Base-by-base conservation (phyloP, 768 basidiomycete genomes). In the Coprinopsis cinerea region DNA sequence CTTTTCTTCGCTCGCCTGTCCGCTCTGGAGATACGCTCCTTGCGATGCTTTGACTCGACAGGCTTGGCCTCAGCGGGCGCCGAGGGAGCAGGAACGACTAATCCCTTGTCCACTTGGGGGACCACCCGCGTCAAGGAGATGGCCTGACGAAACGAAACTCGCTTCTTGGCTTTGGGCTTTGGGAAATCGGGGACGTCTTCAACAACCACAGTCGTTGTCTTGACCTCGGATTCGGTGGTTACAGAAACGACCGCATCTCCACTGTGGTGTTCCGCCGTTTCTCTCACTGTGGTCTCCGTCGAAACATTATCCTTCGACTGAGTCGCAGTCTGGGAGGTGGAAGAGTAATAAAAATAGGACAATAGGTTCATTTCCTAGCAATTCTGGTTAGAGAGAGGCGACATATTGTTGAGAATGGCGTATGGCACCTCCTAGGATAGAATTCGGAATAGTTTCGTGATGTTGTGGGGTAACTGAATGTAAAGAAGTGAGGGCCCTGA, bases 1-100 rank as follows among this genome's bases (percentile, higher is more conserved):
- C 78, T 81, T 53, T 82, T 71, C 57, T 77, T 76, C 17, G 86
- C 85, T 2, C 75, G 75, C 60, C 74, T 82, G 45, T 85, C 77
- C 5, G 80, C 72, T 34, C 63, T 71, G 10, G 75, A 68, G 3
- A 59, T 23, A 15, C 55, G 49, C 1, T 36, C 7, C 27, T 41
- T 52, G 18, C 37, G 37, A 9, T 11, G 37, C 7, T 20, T 40
- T 20, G 37, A 20, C 7, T 7, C 18, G 18, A 11, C 37, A 10
- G 37, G n/a, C n/a, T 20, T 40, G 37, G 7, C 11, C 10, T 40
- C 18, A n/a, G n/a, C n/a, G n/a, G n/a, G n/a, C n/a, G n/a, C n/a
- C n/a, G n/a, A n/a, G n/a, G n/a, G n/a, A n/a, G n/a, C n/a, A n/a
- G n/a, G n/a, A n/a, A n/a, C n/a, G n/a, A n/a, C n/a, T n/a, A n/a